A percentile compares a stretch with the other conserved stretches of the same genome.
These are phyloP conservation scores for Pseudisothecium myosuroides DNA, from an alignment of 225 moss, liverwort and hornwort genomes.

Conservation along the genomic window DNA sequence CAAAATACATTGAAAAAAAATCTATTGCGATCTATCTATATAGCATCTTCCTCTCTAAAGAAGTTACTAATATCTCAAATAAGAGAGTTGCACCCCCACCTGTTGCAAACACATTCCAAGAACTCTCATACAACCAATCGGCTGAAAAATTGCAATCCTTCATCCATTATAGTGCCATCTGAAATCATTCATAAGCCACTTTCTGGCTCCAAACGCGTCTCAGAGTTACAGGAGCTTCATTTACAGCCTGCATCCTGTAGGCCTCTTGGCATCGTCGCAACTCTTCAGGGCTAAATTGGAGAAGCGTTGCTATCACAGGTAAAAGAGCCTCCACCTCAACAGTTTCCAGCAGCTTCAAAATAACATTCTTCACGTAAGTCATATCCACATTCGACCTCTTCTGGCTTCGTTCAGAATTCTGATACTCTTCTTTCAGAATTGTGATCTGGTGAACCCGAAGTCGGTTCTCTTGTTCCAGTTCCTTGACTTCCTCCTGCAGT, in stretches of 20 bases:
- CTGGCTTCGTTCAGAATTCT: constrained; percentile 81
- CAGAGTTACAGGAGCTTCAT: constrained; percentile 32
- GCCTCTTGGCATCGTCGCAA: constrained; percentile 81
- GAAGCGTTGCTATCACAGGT: constrained; percentile 90
- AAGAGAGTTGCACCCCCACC: neutral
- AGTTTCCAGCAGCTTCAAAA: constrained; percentile 89
- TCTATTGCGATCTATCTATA: neutral
- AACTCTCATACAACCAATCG: neutral
- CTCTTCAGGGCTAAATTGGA: constrained; percentile 97
- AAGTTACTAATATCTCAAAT: neutral
- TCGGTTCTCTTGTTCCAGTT: constrained; percentile 83
- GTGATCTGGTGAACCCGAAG: constrained; percentile 77
- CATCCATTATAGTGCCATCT: neutral
- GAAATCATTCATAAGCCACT: neutral
- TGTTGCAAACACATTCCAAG: neutral
- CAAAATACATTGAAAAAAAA: neutral
- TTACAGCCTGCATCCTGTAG: constrained; percentile 46
- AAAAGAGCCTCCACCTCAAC: constrained; percentile 96
- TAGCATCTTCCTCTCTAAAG: neutral
- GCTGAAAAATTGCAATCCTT: neutral
- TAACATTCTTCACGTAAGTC: constrained; percentile 93
- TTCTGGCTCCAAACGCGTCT: neutral
- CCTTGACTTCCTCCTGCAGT: constrained; percentile 85
- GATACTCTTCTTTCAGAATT: constrained; percentile 83
- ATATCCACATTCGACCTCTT: constrained; percentile 94